Evolutionary conservation across 2,329 filamentous ascomycete species (phyloP).

Genomic region (Penicillium sp.): DNA sequence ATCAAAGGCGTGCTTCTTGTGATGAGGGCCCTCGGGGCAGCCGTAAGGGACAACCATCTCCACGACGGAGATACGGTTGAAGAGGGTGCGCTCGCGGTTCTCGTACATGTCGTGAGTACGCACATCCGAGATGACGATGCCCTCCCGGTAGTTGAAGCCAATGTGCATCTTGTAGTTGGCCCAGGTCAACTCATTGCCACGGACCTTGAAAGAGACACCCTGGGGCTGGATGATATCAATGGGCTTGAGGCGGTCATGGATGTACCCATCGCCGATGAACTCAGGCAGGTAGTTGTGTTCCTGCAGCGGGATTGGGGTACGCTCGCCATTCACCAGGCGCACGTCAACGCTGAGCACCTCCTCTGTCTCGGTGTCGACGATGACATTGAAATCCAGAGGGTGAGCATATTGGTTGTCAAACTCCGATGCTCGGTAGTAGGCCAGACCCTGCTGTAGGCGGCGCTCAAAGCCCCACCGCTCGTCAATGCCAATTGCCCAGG

Average conservation of each 20-base stretch:
- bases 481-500: constrained; percentile 35
- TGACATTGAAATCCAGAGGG: constrained; percentile 24
- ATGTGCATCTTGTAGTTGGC: constrained; percentile 35
- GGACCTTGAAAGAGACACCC: constrained; percentile 26
- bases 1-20: constrained; percentile 27
- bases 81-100: constrained; percentile 25
- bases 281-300: constrained; percentile 27
- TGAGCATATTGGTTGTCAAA: constrained; percentile 31
- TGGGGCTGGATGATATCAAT: constrained; percentile 26
- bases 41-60: constrained; percentile 27
- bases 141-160: constrained; percentile 48
- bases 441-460: constrained; percentile 30
- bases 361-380: constrained; percentile 25
- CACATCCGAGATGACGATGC: constrained; percentile 51
- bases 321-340: constrained; percentile 22
- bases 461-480: constrained; percentile 32
- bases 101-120: constrained; percentile 24
- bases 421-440: constrained; percentile 27
- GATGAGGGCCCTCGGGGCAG: constrained; percentile 22
- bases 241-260: constrained; percentile 22
- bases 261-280: constrained; percentile 22
- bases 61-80: constrained; percentile 27
- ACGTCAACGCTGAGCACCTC: constrained; percentile 26
- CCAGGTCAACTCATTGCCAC: constrained; percentile 26
- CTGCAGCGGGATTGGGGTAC: constrained; percentile 17